These are phyloP conservation scores for Artemisia princeps DNA, from an alignment of 140 eudicot genomes.

Conservation along the genomic window DNA sequence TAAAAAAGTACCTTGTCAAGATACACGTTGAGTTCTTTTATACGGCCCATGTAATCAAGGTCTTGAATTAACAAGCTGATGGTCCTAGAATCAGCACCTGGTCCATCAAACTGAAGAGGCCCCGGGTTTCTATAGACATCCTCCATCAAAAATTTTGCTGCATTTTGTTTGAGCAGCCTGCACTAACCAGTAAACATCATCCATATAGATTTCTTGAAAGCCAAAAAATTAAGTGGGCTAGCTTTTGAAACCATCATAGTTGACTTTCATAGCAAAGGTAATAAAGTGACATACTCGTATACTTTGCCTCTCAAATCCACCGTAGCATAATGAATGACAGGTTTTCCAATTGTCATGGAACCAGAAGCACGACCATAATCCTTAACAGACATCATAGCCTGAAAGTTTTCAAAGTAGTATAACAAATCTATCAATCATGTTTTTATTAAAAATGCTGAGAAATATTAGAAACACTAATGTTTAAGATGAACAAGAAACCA, in stretches of 20 bases:
- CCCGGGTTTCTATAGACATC: slow-evolving; percentile 93
- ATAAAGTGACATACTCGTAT: slow-evolving; percentile 55
- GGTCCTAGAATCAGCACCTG: slow-evolving; percentile 86
- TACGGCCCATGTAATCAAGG: slow-evolving; percentile 97
- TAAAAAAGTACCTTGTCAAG: slow-evolving; percentile 62
- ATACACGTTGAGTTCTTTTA: slow-evolving; percentile 61
- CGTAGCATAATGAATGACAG: slow-evolving; percentile 70
- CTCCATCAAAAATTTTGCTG: slow-evolving; percentile 60
- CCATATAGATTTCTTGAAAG: slow-evolving; percentile 7
- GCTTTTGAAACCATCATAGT: background rate
- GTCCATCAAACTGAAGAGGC: slow-evolving; percentile 93
- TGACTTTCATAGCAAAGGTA: background rate
- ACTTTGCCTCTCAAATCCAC: slow-evolving; percentile 87
- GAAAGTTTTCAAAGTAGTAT: slow-evolving; percentile 14
- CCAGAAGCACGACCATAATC: slow-evolving; percentile 83
- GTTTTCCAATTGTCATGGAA: slow-evolving; percentile 60
- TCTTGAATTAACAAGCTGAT: slow-evolving; percentile 71
- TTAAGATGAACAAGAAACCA: background rate
- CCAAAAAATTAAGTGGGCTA: background rate
- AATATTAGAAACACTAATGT: background rate
- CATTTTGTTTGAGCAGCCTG: slow-evolving; percentile 77
- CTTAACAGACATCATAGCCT: slow-evolving; percentile 98
- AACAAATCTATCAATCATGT: slow-evolving; percentile 1
- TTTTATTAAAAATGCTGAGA: background rate
- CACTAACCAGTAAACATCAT: slow-evolving; percentile 7